Conservation (phyloP, 2,329 filamentous ascomycete species). For the Claviceps monticola region DNA sequence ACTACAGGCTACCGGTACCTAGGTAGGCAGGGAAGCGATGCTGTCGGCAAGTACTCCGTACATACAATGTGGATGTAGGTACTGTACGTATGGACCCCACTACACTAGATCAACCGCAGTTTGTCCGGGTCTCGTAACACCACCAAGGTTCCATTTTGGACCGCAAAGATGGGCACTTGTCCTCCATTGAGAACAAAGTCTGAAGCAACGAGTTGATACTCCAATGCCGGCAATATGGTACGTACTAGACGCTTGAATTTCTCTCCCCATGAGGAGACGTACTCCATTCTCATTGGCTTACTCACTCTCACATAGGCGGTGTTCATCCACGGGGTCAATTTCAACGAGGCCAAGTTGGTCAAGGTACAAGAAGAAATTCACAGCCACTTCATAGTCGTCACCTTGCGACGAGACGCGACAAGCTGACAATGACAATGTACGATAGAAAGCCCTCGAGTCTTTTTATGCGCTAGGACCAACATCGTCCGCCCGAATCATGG, state of each 20-base stretch:
- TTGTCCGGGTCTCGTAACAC: slow-evolving; percentile 11
- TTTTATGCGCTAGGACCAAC: slow-evolving; percentile 78
- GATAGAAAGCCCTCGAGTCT: slow-evolving; percentile 57
- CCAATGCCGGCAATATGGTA: slow-evolving; percentile 1
- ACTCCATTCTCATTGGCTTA: background rate
- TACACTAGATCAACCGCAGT: slow-evolving; percentile 10
- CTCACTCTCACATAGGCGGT: slow-evolving; percentile 44
- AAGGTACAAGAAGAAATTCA: slow-evolving; percentile 39
- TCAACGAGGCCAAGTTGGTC: slow-evolving; percentile 70
- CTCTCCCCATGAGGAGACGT: background rate
- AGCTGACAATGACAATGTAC: slow-evolving; percentile 3
- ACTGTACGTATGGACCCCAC: background rate
- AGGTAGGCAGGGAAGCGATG: background rate
- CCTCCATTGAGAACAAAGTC: background rate
- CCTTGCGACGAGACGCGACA: background rate
- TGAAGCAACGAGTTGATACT: background rate
- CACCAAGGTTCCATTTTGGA: background rate
- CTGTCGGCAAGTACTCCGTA: no score
- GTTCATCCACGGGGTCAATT: slow-evolving; percentile 77
- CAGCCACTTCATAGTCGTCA: background rate
- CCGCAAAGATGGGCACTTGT: background rate
- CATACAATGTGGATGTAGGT: no score
- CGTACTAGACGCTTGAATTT: background rate
- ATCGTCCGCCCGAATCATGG: slow-evolving; percentile 61
- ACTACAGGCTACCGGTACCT: background rate